Evolutionary conservation across 176 grass and related monocot species (phyloP).

Genomic region (Musa acuminata): DNA sequence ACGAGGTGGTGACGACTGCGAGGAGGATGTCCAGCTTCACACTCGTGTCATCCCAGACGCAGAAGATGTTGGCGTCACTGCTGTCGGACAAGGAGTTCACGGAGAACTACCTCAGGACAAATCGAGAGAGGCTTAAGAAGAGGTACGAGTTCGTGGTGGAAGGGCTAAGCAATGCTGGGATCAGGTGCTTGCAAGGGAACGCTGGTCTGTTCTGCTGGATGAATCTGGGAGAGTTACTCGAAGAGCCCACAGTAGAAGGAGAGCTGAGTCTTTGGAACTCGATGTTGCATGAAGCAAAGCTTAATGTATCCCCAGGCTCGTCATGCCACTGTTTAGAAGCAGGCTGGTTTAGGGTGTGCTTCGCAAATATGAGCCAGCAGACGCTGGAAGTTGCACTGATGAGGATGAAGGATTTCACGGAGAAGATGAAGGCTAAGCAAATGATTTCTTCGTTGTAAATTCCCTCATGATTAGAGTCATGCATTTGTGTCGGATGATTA

Average conservation of each 20-base stretch:
- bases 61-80: slow-evolving; percentile 66
- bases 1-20: slow-evolving; percentile 61
- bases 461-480: too few relatives aligned
- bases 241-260: slow-evolving; percentile 24
- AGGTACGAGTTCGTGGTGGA: slow-evolving; percentile 52
- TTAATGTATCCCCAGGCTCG: slow-evolving; percentile 77
- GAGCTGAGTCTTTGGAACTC: slow-evolving; percentile 60
- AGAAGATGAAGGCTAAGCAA: slow-evolving; percentile 29
- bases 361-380: slow-evolving; percentile 74
- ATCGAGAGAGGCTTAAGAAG: slow-evolving; percentile 39
- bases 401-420: slow-evolving; percentile 52
- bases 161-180: slow-evolving; percentile 38
- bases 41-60: slow-evolving; percentile 84
- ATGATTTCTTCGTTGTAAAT: too few relatives aligned
- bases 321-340: slow-evolving; percentile 82
- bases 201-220: slow-evolving; percentile 86
- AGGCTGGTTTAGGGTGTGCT: slow-evolving; percentile 92
- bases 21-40: slow-evolving; percentile 93
- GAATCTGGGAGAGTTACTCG: slow-evolving; percentile 52
- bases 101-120: slow-evolving; percentile 48
- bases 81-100: slow-evolving; percentile 52
- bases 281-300: slow-evolving; percentile 51
- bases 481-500: too few relatives aligned
- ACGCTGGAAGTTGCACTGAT: slow-evolving; percentile 60
- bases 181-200: slow-evolving; percentile 60